A percentile compares a stretch with the other conserved stretches of the same genome.
Evolutionary conservation across 2,329 filamentous ascomycete species (phyloP).

Genomic region (Stenocarpella maydis): DNA sequence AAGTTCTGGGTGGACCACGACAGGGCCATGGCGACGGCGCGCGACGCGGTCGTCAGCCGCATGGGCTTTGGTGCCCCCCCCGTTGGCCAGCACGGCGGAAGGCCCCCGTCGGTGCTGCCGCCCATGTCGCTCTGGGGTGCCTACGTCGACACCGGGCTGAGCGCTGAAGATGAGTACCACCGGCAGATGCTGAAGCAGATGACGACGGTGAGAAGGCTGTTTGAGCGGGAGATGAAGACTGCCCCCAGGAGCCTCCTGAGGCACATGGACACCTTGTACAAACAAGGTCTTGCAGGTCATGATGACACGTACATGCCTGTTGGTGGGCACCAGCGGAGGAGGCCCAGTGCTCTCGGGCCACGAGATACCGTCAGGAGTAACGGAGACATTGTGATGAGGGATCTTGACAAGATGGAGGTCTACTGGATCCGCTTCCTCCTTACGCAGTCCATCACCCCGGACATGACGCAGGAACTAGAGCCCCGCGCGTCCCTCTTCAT

Average conservation of each 20-base stretch:
- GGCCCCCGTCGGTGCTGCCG: slow-evolving; percentile 36
- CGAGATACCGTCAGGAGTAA: not conserved
- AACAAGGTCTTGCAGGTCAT: slow-evolving; percentile 18
- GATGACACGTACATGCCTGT: not conserved
- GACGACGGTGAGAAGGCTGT: slow-evolving; percentile 37
- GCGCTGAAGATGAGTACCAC: slow-evolving; percentile 38
- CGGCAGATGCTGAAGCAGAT: slow-evolving; percentile 43
- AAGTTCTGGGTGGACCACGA: slow-evolving; percentile 32
- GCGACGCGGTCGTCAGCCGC: slow-evolving; percentile 17
- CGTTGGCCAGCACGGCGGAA: not conserved
- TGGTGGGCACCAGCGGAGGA: not conserved
- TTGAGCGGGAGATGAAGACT: slow-evolving; percentile 38
- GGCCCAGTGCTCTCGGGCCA: not conserved
- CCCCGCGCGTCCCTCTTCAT: slow-evolving; percentile 42
- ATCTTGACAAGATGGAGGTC: slow-evolving; percentile 42
- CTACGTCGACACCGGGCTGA: slow-evolving; percentile 38
- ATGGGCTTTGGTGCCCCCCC: not conserved
- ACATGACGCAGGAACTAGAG: slow-evolving; percentile 38
- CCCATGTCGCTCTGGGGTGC: slow-evolving; percentile 40
- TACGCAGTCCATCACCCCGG: slow-evolving; percentile 40
- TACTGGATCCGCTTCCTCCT: slow-evolving; percentile 46
- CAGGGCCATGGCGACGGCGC: slow-evolving; percentile 27
- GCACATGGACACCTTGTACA: slow-evolving; percentile 28
- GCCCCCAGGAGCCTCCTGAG: slow-evolving; percentile 43
- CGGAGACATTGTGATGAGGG: not conserved